These are phyloP conservation scores for Chaetomium sp. DNA, from an alignment of 2,329 filamentous ascomycete species.

Conservation along the genomic window DNA sequence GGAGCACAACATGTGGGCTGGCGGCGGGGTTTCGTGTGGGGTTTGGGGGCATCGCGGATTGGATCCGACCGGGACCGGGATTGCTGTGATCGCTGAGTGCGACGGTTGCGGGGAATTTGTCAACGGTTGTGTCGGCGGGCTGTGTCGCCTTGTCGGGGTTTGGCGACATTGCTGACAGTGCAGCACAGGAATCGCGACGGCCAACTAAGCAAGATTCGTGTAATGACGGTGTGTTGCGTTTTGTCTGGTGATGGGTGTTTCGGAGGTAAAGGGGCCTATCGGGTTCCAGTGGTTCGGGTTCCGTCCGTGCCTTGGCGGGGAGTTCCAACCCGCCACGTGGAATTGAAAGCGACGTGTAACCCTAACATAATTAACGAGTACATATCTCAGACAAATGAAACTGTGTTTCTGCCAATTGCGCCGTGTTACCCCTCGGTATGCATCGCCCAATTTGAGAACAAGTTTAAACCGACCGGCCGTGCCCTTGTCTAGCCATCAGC, in stretches of 20 bases:
- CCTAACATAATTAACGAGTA: too few relatives aligned
- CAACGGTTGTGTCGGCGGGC: background rate
- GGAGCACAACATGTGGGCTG: constrained; percentile 2
- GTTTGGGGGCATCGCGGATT: background rate
- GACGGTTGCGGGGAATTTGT: background rate
- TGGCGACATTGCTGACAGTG: constrained; percentile 4
- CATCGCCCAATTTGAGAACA: background rate
- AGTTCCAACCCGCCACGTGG: too few relatives aligned
- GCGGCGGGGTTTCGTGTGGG: constrained; percentile 5
- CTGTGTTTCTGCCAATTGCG: too few relatives aligned
- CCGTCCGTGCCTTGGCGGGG: too few relatives aligned
- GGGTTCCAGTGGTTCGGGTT: background rate
- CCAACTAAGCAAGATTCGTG: constrained; percentile 3
- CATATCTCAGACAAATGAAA: too few relatives aligned
- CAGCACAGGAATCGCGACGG: background rate
- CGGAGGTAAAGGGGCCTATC: background rate
- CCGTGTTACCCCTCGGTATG: background rate
- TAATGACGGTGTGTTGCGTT: background rate
- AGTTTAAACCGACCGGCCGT: constrained; percentile 14
- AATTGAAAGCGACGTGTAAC: too few relatives aligned
- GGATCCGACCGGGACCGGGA: background rate
- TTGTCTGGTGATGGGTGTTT: background rate
- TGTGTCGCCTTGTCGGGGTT: background rate
- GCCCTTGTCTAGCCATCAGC: constrained; percentile 38
- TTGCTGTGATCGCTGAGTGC: background rate